Base-by-base conservation (phyloP, 2,329 filamentous ascomycete genomes). In the Colletotrichum godetiae region DNA sequence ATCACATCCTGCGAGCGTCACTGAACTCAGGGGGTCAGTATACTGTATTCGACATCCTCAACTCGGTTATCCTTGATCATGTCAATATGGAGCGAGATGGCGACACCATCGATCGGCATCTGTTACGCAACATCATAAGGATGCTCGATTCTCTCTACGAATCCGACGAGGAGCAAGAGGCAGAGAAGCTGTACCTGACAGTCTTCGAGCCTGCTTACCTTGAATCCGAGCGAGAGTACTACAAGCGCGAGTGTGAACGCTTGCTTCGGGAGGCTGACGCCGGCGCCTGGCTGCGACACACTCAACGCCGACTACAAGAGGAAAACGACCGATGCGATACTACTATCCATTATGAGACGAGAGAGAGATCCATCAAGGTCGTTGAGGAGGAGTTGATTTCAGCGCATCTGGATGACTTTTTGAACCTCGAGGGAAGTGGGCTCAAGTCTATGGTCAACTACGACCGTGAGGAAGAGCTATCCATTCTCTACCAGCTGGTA, bases 111-210 rank as follows among this genome's bases (percentile, higher is more conserved):
- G 94, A 98, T 81, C 92, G 94, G 77, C 89, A 91, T 46, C 87
- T 98, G 5, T 91, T 98, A 77, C 93, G 94, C 76, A 93, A 94
- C 64, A 96, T 94, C 80, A 90, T 95, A 3, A 92, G 93, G 77
- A 98, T 99, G 95, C 88, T 99, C 6, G 96, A 97, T 80, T 91
- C 91, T 8, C 87, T 99, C 0, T 97, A 98, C 80, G 93, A 97
- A 81, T 92, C 92, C 0, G 90, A 95, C 69, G 88, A 92, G 4
- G 95, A 98, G 79, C 89, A 90, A 5, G 93, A 97, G 75, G 88
- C 90, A 58, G 90, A 94, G 55, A 97, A 95, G 78, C 86, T 99
- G 0, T 99, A 99, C 79, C 84, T 95, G 35, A 94, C 92, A 0
- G 88, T 89, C 0, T 98, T 99, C 77, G 95, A 99, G 81, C 90